A percentile compares a stretch with the other conserved stretches of the same genome.
Evolutionary conservation across 768 basidiomycete species (phyloP).

Genomic region (Candolleomyces eurysporus): DNA sequence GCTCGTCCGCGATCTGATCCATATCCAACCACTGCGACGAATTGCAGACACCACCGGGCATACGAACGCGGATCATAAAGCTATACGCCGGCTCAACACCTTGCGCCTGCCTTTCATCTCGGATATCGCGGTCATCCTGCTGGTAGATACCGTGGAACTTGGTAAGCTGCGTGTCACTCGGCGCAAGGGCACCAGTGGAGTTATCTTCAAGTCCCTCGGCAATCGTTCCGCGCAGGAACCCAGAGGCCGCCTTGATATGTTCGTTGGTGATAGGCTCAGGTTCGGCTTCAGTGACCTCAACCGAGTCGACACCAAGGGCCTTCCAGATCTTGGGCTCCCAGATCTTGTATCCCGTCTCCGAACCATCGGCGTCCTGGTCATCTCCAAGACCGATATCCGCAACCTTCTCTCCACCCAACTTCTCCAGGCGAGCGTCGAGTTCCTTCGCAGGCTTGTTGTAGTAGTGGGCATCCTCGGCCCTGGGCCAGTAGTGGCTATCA

Average conservation of each 20-base stretch:
- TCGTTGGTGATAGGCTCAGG: constrained; percentile 98
- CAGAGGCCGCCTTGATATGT: constrained; percentile 96
- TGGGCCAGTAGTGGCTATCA: constrained; percentile 99
- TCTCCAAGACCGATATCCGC: constrained; percentile 83
- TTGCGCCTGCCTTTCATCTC: constrained; percentile 90
- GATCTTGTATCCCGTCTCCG: constrained; percentile 93
- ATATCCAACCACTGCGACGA: constrained; percentile 93
- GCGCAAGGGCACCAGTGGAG: constrained; percentile 86
- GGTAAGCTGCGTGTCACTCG: constrained; percentile 90
- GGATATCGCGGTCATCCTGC: constrained; percentile 97
- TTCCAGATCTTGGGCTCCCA: constrained; percentile 97
- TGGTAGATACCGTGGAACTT: constrained; percentile 98
- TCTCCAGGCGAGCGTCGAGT: constrained; percentile 74
- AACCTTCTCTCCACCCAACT: constrained; percentile 77
- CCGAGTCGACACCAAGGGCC: constrained; percentile 83
- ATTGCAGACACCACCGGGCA: constrained; percentile 93
- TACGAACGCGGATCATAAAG: constrained; percentile 98
- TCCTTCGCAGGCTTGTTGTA: constrained; percentile 98
- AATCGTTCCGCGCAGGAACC: constrained; percentile 94
- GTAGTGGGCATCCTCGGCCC: constrained; percentile 94
- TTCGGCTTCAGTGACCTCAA: constrained; percentile 89
- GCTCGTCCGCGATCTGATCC: constrained; percentile 95
- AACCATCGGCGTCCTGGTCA: constrained; percentile 96
- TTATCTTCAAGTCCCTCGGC: constrained; percentile 84
- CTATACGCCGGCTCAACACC: constrained; percentile 94